phyloP scores from a whole-genome alignment of 768 basidiomycete genomes.

The Kwoniella europaea region DNA sequence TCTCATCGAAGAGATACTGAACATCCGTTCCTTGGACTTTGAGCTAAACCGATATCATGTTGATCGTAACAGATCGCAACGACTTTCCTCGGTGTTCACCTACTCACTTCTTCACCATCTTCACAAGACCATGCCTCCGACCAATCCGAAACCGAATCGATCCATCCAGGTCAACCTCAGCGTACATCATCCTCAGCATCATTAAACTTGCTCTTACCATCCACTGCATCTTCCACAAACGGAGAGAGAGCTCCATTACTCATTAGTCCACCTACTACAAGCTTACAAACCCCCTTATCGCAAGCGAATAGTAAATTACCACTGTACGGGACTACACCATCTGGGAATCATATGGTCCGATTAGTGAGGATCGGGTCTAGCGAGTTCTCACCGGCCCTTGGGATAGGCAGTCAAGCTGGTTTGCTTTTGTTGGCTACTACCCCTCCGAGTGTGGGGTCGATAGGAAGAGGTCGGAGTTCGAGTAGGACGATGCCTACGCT shows the following conservation, averaged over 20 bases:
- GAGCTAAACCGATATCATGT: too few relatives aligned
- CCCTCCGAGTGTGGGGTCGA: constrained; percentile 26
- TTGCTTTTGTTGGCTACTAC: constrained; percentile 47
- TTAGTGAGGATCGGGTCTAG: constrained; percentile 31
- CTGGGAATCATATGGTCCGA: constrained; percentile 7
- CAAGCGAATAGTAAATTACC: background rate
- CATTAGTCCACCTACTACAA: background rate
- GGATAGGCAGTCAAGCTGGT: constrained; percentile 45
- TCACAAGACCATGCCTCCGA: constrained; percentile 6
- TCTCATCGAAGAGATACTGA: background rate
- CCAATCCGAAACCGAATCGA: constrained; percentile 3
- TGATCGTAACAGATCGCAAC: constrained; percentile 61
- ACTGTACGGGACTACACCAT: background rate
- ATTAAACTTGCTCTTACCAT: constrained; percentile 26
- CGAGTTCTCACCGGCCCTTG: constrained; percentile 36
- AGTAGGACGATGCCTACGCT: constrained; percentile 20
- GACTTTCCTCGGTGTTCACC: constrained; percentile 87
- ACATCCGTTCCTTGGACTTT: background rate
- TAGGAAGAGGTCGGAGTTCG: constrained; percentile 26
- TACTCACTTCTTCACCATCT: constrained; percentile 65
- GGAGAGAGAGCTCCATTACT: constrained; percentile 33
- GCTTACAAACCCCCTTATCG: background rate
- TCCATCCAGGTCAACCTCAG: constrained; percentile 12
- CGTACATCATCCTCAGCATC: constrained; percentile 30
- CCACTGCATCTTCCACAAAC: constrained; percentile 1